These are phyloP conservation scores for Rhizoclosmatium sp. DNA, from an alignment of 192 early-diverging fungal species.

Conservation along the genomic window DNA sequence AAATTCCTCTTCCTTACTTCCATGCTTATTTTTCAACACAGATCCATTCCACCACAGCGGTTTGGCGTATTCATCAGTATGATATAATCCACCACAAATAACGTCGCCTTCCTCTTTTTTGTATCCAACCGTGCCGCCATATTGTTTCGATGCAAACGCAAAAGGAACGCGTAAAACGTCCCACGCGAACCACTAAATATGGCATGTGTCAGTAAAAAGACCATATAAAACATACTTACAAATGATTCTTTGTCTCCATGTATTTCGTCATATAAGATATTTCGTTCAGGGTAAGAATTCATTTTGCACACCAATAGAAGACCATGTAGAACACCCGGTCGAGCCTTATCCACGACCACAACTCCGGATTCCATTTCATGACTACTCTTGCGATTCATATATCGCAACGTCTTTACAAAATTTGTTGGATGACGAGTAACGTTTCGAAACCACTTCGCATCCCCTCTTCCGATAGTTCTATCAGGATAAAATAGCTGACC, in stretches of 20 bases:
- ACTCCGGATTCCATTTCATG: conserved; percentile 75
- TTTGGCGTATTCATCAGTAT: conserved; percentile 30
- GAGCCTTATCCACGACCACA: conserved; percentile 67
- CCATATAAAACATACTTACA: background rate
- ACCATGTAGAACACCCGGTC: conserved; percentile 50
- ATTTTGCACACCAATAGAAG: conserved; percentile 63
- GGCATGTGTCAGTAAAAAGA: background rate
- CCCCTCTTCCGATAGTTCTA: conserved; percentile 50
- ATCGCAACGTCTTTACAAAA: conserved; percentile 49
- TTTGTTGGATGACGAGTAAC: conserved; percentile 55
- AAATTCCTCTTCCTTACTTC: background rate
- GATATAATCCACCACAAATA: conserved; percentile 42
- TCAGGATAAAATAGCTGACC: conserved; percentile 67
- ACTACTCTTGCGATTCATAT: conserved; percentile 44
- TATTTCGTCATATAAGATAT: conserved; percentile 28
- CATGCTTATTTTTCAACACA: conserved; percentile 45
- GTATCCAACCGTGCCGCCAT: conserved; percentile 64
- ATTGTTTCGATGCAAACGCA: conserved; percentile 55
- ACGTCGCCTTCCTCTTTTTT: conserved; percentile 4
- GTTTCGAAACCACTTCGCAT: conserved; percentile 55
- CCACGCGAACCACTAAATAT: conserved; percentile 56
- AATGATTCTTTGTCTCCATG: conserved; percentile 27
- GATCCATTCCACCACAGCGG: conserved; percentile 49
- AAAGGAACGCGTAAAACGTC: conserved; percentile 70
- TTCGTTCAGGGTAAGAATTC: conserved; percentile 44